These are phyloP conservation scores for Boletus insuetus DNA, from an alignment of 768 basidiomycete species.

Conservation along the genomic window DNA sequence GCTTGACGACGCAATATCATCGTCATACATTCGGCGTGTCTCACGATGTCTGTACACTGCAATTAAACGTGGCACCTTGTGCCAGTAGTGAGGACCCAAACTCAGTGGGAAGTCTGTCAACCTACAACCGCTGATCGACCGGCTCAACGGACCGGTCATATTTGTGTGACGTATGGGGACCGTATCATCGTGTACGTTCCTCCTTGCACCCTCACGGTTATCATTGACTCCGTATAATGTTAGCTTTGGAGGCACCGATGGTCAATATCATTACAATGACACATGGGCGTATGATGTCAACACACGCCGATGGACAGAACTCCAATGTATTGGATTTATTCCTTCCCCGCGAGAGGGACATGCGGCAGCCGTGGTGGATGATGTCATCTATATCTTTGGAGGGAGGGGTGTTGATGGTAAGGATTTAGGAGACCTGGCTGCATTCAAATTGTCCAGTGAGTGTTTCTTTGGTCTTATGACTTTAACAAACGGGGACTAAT, in stretches of 20 bases:
- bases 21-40: neutral
- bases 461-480: neutral
- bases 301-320: slow-evolving; percentile 82
- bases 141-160: slow-evolving; percentile 88
- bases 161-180: slow-evolving; percentile 79
- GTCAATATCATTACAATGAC: slow-evolving; percentile 98
- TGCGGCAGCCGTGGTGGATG: slow-evolving; percentile 93
- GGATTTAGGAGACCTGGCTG: slow-evolving; percentile 90
- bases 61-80: slow-evolving; percentile 1
- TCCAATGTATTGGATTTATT: slow-evolving; percentile 95
- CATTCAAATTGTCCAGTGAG: slow-evolving; percentile 96
- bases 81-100: slow-evolving; percentile 70
- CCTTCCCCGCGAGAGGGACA: slow-evolving; percentile 96
- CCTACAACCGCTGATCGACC: slow-evolving; percentile 58
- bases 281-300: slow-evolving; percentile 92
- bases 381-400: slow-evolving; percentile 97
- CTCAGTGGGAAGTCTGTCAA: slow-evolving; percentile 80
- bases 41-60: neutral
- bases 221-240: slow-evolving; percentile 12
- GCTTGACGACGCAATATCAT: slow-evolving; percentile 1
- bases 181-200: slow-evolving; percentile 74
- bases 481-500: slow-evolving; percentile 12
- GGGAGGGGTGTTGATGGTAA: slow-evolving; percentile 96
- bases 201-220: slow-evolving; percentile 15
- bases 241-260: slow-evolving; percentile 97